These are phyloP conservation scores for Sphaerulina vaccinii DNA, from an alignment of 2,329 filamentous ascomycete species.

Conservation along the genomic window DNA sequence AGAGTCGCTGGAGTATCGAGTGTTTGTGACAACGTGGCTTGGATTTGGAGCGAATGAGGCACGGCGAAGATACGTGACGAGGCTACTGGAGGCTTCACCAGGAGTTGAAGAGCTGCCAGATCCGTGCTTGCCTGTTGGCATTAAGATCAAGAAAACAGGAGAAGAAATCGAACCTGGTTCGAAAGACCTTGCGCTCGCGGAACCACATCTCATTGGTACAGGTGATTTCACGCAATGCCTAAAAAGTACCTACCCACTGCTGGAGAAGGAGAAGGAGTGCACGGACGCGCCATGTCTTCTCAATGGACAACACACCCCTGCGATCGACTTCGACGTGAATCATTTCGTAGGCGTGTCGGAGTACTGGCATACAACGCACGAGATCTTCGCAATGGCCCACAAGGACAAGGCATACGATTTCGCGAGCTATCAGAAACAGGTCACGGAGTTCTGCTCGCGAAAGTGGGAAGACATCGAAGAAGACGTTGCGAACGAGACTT, in stretches of 20 bases:
- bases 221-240: slow-evolving; percentile 86
- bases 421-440: slow-evolving; percentile 79
- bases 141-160: slow-evolving; percentile 73
- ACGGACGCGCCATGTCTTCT: slow-evolving; percentile 80
- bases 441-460: slow-evolving; percentile 79
- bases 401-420: slow-evolving; percentile 84
- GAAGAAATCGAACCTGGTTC: slow-evolving; percentile 52
- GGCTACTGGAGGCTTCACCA: slow-evolving; percentile 66
- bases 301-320: slow-evolving; percentile 87
- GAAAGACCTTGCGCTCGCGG: slow-evolving; percentile 41
- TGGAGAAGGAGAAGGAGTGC: slow-evolving; percentile 87
- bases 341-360: slow-evolving; percentile 98
- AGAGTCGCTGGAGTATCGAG: slow-evolving; percentile 71
- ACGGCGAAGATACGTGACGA: slow-evolving; percentile 76
- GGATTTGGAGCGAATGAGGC: slow-evolving; percentile 97
- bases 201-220: slow-evolving; percentile 70
- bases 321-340: slow-evolving; percentile 95
- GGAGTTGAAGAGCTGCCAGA: slow-evolving; percentile 77
- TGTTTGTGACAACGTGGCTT: slow-evolving; percentile 96
- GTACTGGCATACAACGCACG: slow-evolving; percentile 98
- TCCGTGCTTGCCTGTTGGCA: slow-evolving; percentile 79
- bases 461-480: slow-evolving; percentile 76
- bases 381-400: slow-evolving; percentile 77
- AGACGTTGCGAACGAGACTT: slow-evolving; percentile 64
- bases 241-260: slow-evolving; percentile 74